Evolutionary conservation across 805 yeast genomes (phyloP).

Genomic region (Maudiozyma serrabonitensis): DNA sequence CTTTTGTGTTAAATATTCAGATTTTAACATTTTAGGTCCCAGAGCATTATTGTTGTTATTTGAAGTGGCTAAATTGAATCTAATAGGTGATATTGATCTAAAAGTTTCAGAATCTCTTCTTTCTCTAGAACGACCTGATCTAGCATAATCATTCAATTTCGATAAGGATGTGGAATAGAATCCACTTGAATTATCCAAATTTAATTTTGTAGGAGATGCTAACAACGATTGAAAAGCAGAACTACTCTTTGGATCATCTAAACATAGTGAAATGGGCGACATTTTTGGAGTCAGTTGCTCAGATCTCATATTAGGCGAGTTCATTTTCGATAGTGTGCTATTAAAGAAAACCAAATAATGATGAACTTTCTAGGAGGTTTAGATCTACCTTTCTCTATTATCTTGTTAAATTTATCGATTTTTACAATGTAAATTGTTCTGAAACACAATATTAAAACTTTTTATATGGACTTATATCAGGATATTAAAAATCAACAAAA

Average conservation of each 20-base stretch:
- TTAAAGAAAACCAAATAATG: no score
- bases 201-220: slow-evolving; percentile 23
- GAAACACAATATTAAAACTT: no score
- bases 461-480: no score
- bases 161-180: slow-evolving; percentile 27
- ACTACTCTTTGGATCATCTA: slow-evolving; percentile 18
- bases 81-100: slow-evolving; percentile 23
- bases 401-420: no score
- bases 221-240: slow-evolving; percentile 13
- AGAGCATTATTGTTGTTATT: slow-evolving; percentile 5
- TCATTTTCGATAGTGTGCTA: slow-evolving; percentile 1
- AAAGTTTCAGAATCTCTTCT: slow-evolving; percentile 18
- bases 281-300: slow-evolving; percentile 21
- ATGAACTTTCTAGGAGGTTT: no score
- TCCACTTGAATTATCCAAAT: slow-evolving; percentile 12
- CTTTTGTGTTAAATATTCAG: slow-evolving; percentile 18
- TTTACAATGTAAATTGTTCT: no score
- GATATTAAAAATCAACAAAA: no score
- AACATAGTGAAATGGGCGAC: slow-evolving; percentile 22
- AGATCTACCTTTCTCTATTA: no score
- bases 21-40: slow-evolving; percentile 25
- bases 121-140: slow-evolving; percentile 12
- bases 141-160: slow-evolving; percentile 20
- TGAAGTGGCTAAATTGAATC: slow-evolving; percentile 8
- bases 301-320: slow-evolving; percentile 21